These are phyloP conservation scores for Kuraishia floccosa DNA, from an alignment of 805 yeast genomes.

Conservation along the genomic window DNA sequence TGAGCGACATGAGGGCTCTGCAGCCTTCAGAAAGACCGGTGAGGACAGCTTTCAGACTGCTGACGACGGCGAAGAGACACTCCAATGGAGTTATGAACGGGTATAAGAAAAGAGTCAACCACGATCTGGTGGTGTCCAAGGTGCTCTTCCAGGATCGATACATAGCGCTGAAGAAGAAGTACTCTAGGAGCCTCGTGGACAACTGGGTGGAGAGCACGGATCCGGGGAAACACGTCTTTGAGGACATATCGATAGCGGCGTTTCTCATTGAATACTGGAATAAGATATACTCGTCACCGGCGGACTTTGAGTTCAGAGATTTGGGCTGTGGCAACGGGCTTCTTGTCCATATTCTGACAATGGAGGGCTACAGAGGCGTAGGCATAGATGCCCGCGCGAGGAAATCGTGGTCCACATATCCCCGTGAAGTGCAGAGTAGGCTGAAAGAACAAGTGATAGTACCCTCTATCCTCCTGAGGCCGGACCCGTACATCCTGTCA, in stretches of 20 bases:
- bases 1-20: slow-evolving; percentile 16
- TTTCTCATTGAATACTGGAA: slow-evolving; percentile 83
- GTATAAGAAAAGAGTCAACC: slow-evolving; percentile 79
- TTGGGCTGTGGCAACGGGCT: slow-evolving; percentile 94
- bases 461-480: slow-evolving; percentile 63
- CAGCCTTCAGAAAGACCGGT: slow-evolving; percentile 49
- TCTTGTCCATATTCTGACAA: slow-evolving; percentile 57
- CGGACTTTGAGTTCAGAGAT: slow-evolving; percentile 65
- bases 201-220: slow-evolving; percentile 92
- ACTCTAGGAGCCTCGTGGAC: slow-evolving; percentile 63
- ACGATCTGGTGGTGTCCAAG: slow-evolving; percentile 77
- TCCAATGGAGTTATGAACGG: slow-evolving; percentile 78
- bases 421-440: slow-evolving; percentile 43
- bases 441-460: slow-evolving; percentile 71
- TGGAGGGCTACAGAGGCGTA: slow-evolving; percentile 73
- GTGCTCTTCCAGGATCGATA: slow-evolving; percentile 77
- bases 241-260: slow-evolving; percentile 92
- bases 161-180: slow-evolving; percentile 68
- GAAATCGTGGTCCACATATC: slow-evolving; percentile 78
- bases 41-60: slow-evolving; percentile 70
- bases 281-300: slow-evolving; percentile 25
- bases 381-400: slow-evolving; percentile 89
- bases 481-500: slow-evolving; percentile 50
- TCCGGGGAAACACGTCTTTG: slow-evolving; percentile 92
- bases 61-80: slow-evolving; percentile 76